Conservation (phyloP, 108 stramenopile genomes). For the Nitzschia sp. region DNA sequence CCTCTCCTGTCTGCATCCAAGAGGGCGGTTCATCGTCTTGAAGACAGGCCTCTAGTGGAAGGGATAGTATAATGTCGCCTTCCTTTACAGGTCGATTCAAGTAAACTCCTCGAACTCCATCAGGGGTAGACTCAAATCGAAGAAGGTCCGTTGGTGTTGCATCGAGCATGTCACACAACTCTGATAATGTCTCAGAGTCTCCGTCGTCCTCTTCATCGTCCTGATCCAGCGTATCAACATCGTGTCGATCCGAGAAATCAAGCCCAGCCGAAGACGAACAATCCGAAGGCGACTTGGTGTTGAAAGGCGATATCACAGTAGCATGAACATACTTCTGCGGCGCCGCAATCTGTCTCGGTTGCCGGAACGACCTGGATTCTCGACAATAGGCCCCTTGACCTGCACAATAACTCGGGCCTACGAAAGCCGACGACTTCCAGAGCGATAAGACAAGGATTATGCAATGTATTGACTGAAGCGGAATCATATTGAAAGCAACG, state of each 20-base stretch:
- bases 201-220: conserved; percentile 4
- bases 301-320: conserved; percentile 1
- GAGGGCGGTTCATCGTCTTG: conserved; percentile 63
- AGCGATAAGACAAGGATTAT: background rate
- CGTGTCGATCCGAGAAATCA: too few species aligned
- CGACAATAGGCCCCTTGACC: background rate
- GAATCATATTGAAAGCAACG: too few species aligned
- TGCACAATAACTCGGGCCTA: background rate
- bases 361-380: background rate
- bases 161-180: background rate
- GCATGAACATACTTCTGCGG: background rate
- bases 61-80: conserved; percentile 52
- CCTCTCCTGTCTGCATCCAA: conserved; percentile 34
- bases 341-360: too few species aligned
- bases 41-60: conserved; percentile 66
- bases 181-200: background rate
- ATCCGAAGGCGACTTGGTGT: background rate
- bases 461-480: background rate
- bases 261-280: too few species aligned
- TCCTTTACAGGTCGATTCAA: conserved; percentile 34
- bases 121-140: conserved; percentile 14
- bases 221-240: too few species aligned
- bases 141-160: conserved; percentile 13
- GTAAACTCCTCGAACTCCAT: conserved; percentile 54
- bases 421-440: background rate